Percentiles rank a stretch among this genome's conserved stretches.
Evolutionary conservation across 1,139 yeast species (phyloP).

Genomic region (Scheffersomyces lignicola): DNA sequence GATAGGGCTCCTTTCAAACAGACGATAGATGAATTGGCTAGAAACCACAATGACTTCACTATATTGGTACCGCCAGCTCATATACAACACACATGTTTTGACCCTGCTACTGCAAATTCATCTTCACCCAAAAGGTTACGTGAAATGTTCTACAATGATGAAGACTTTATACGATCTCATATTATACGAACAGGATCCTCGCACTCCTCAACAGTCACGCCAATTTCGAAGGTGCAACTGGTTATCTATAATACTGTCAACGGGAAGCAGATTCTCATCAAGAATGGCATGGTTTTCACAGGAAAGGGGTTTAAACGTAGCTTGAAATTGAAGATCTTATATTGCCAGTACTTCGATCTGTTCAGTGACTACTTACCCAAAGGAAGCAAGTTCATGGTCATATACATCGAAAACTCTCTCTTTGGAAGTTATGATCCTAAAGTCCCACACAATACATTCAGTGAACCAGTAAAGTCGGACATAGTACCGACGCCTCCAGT

Average conservation of each 20-base stretch:
- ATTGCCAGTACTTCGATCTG: slow-evolving; percentile 44
- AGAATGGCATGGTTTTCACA: slow-evolving; percentile 55
- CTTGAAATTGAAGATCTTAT: slow-evolving; percentile 43
- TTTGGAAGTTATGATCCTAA: slow-evolving; percentile 29
- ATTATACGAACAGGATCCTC: slow-evolving; percentile 46
- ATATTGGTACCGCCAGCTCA: slow-evolving; percentile 63
- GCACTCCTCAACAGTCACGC: slow-evolving; percentile 34
- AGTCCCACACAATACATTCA: background rate
- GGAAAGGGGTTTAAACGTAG: slow-evolving; percentile 59
- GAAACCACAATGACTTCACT: slow-evolving; percentile 49
- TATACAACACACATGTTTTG: slow-evolving; percentile 50
- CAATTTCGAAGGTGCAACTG: slow-evolving; percentile 44
- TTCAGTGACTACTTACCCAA: slow-evolving; percentile 48
- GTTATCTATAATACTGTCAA: slow-evolving; percentile 57
- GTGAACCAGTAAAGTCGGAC: no score
- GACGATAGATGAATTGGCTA: slow-evolving; percentile 40
- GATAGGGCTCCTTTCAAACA: slow-evolving; percentile 50
- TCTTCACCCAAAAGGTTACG: slow-evolving; percentile 36
- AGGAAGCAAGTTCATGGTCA: slow-evolving; percentile 51
- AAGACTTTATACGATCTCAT: slow-evolving; percentile 73
- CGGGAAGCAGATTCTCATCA: slow-evolving; percentile 57
- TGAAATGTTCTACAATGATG: slow-evolving; percentile 58
- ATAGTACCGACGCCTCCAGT: background rate
- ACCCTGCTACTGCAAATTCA: slow-evolving; percentile 39
- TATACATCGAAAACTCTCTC: slow-evolving; percentile 53